Base-by-base conservation (phyloP, 192 early-diverging fungal genomes). In the Coemansia sp. region DNA sequence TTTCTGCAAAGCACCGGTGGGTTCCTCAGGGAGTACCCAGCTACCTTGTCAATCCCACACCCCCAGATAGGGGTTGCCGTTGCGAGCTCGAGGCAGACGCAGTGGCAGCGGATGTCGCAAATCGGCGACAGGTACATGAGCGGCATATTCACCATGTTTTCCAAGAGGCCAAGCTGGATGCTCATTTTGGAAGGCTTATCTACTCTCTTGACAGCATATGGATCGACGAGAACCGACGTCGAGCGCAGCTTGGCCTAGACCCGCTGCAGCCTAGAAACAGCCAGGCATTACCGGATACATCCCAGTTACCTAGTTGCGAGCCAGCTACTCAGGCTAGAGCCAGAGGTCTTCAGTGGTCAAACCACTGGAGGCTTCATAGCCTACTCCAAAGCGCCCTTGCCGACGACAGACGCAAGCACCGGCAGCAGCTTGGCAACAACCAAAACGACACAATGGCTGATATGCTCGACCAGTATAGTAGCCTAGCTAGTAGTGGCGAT, bases 31-130 rank as follows among this genome's bases (percentile, higher is more conserved):
- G 65, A 34, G 60, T 82, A 34, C 74, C 74, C 12, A 67, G 62
- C 56, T 82, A 73, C 32, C 71, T 76, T 20, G 71, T 67, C n/a
- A 70, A 61, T 0, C 80, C 70, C 7, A 1, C 53, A 3, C 70
- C 79, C 4, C 71, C 85, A 2, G 74, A 75, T 16, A 84, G 89
- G 16, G 72, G 75, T 35, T 90, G 86, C 64, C 82, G 78, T 24
- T 90, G 90, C 45, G 91, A 93, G 60, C 74, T 96, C 16, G 94
- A 96, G 68, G 70, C 93, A 7, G 94, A 96, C 63, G 72, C 82
- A 3, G 73, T 80, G 6, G 84, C 76, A 4, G 69, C 69, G 38
- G 81, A 87, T 20, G 92, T 96, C 40, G 16, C 88, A 16, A 96
- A 96, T 59, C 72, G 89, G 15, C 65, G 74, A 5, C 43, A 45